Percentiles rank a stretch among this genome's conserved stretches.
phyloP scores from a whole-genome alignment of 2,329 filamentous ascomycete genomes.

The Sclerotinia subarctica region DNA sequence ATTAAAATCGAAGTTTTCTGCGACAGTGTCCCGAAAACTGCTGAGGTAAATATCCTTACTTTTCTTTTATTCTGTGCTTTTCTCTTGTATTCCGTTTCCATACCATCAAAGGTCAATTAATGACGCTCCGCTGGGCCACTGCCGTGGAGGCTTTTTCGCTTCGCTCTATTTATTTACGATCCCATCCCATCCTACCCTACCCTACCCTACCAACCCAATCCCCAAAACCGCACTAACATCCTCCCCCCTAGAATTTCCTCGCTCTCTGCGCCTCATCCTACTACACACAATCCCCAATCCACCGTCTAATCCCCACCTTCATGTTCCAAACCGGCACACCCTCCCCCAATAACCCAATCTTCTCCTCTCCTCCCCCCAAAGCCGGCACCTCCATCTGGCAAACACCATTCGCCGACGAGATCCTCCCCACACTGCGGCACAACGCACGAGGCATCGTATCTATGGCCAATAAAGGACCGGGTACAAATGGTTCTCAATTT shows the following conservation, averaged over 20 bases:
- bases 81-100: neutral
- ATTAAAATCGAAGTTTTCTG: slow-evolving; percentile 97
- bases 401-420: slow-evolving; percentile 75
- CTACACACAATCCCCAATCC: slow-evolving; percentile 73
- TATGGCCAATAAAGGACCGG: slow-evolving; percentile 76
- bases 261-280: slow-evolving; percentile 77
- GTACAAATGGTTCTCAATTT: slow-evolving; percentile 76
- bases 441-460: slow-evolving; percentile 66
- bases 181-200: neutral
- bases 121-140: slow-evolving; percentile 6
- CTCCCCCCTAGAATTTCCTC: slow-evolving; percentile 69
- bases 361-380: slow-evolving; percentile 59
- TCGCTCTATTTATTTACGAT: neutral
- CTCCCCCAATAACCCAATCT: slow-evolving; percentile 37
- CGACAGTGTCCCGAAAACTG: slow-evolving; percentile 88
- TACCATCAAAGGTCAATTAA: neutral
- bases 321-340: slow-evolving; percentile 76
- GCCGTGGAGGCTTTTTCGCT: slow-evolving; percentile 5
- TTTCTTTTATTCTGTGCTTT: neutral
- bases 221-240: slow-evolving; percentile 20
- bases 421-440: slow-evolving; percentile 66
- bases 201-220: neutral
- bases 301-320: slow-evolving; percentile 76
- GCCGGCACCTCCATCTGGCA: slow-evolving; percentile 72
- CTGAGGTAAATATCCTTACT: slow-evolving; percentile 56